A percentile compares a stretch with the other conserved stretches of the same genome.
Evolutionary conservation across 73 alveolate genomes (phyloP).

Genomic region (Paramecium pentaurelia): DNA sequence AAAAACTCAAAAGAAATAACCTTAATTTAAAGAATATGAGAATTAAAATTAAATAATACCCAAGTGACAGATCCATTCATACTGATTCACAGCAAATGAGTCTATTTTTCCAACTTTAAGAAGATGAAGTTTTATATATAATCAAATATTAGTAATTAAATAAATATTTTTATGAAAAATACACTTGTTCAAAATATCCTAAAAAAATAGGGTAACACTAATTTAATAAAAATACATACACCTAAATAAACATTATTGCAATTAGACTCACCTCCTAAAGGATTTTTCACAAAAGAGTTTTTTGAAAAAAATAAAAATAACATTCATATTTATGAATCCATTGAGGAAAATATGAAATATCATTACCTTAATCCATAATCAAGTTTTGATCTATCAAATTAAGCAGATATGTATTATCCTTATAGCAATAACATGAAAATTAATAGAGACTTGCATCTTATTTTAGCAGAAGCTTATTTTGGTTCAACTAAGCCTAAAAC

Average conservation of each 20-base stretch:
- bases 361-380: neutral
- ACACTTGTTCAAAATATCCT: neutral
- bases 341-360: neutral
- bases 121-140: neutral
- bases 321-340: neutral
- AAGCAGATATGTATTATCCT: neutral
- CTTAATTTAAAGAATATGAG: neutral
- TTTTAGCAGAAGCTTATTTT: neutral
- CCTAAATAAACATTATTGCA: neutral
- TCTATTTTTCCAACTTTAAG: neutral
- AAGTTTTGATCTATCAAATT: neutral
- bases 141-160: neutral
- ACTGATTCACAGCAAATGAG: neutral
- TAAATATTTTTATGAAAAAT: neutral
- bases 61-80: neutral
- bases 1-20: neutral
- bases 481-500: neutral
- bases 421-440: neutral
- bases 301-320: neutral
- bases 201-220: neutral
- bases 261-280: neutral
- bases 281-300: neutral
- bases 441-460: neutral
- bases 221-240: neutral
- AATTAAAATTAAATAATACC: neutral